Evolutionary conservation across 140 eudicot species (phyloP), one percentile per base, ranked within the genome.

Genomic region (Anethum foeniculum): DNA sequence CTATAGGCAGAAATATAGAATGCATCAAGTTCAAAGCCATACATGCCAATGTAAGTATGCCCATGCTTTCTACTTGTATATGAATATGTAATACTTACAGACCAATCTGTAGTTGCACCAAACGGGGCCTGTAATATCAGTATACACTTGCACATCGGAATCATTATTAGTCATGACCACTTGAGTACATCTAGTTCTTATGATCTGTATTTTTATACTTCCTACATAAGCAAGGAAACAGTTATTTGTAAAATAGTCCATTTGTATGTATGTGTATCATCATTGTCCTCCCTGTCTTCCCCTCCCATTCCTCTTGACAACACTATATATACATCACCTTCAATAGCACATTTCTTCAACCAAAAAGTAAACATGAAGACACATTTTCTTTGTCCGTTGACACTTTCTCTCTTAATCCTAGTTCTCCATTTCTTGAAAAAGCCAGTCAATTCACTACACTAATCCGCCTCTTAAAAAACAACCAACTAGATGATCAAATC

Each of bases 371-470:
- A 72, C 36, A 89, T 89, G 90, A 62, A 77, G 39, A 46, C 60
- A 39, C 73, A 74, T 41, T 60, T 81, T 74, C 86, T 79, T 21
- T 76, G 41, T 47, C 60, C 76, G 5, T 82, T 77, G 58, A 23
- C 80, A 36, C n/a, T 81, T 73, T 64, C 69, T 21, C 64, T 87
- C 62, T 30, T 78, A 21, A 76, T 85, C 58, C 41, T 58, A 23
- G 67, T 86, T 41, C 62, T 85, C 77, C 80, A 81, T 71, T 81
- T 36, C 85, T 93, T 38, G 90, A 90, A 71, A 91, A 93, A 75
- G 93, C 91, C 64, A 88, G 98, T 62, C 96, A 89, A 74, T 93
- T 86, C 93, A 91, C 91, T 27, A 91, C 91, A 51, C 82, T 91
- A 6, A 81, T 93, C 83, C 87, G 90, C 38, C 95, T 93, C 56